Base-by-base conservation (phyloP, 2,329 filamentous ascomycete genomes). In the Colletotrichum gigasporum region DNA sequence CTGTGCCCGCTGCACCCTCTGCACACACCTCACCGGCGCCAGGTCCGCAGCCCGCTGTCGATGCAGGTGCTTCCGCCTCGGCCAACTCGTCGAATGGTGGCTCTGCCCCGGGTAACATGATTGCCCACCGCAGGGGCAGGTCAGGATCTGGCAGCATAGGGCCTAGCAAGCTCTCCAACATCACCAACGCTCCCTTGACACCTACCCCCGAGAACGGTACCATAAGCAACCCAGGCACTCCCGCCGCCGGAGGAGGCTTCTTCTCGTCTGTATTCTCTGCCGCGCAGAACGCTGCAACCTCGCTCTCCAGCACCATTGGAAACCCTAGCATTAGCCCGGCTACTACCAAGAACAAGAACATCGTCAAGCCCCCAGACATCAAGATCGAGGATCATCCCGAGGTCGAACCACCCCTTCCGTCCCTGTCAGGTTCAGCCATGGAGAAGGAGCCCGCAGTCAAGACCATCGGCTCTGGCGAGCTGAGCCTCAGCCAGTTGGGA, bases 181-280 rank as follows among this genome's bases (percentile, higher is more conserved):
- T 89, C 51, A 89, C 89, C 68, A 84, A 86, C 57, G 88, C 86
- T 14, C 91, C 94, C 8, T 81, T 96, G 54, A 92, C 94, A 3
- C 92, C 94, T 7, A 91, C 90, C 0, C 83, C 87, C 35, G 94
- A 97, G 75, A 83, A 79, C 76, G 90, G 90, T 70, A 72, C 77
- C 3, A 77, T 50, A 34, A 60, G 77, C 66, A 66, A 78, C 67
- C 53, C 82, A 68, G 71, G 76, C 59, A 74, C 81, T n/a, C 88
- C 87, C 65, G 72, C 74, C 72, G 87, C 86, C 28, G 84, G 87
- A 57, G 82, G 85, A 35, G 90, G 94, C 1, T 98, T 99, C 80
- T 98, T 99, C 78, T 97, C 93, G 4, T 94, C 92, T 24, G 92
- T 99, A 73, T 88, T 99, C 68, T 95, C 93, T 39, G 95, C 91